These are phyloP conservation scores for Ogataea pilisensis DNA, from an alignment of 805 yeast species.

Conservation along the genomic window DNA sequence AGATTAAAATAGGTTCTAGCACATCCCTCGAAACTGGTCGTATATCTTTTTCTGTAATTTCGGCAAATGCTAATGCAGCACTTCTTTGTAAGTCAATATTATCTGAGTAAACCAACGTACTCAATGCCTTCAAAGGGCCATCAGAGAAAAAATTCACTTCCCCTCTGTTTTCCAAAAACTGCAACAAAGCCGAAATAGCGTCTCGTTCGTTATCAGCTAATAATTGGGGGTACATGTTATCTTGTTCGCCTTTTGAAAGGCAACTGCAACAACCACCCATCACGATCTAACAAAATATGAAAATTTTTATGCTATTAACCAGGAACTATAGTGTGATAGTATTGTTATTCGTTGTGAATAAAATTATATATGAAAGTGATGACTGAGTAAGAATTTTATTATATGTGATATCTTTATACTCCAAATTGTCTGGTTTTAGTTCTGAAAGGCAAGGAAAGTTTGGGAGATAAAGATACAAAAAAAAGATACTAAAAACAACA, in stretches of 20 bases:
- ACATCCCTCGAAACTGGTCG: conserved; percentile 88
- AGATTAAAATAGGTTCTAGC: conserved; percentile 84
- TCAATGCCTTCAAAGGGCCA: conserved; percentile 83
- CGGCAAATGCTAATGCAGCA: conserved; percentile 98
- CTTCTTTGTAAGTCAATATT: conserved; percentile 92
- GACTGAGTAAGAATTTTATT: too few relatives aligned
- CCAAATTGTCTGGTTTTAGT: too few relatives aligned
- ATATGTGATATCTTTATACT: too few relatives aligned
- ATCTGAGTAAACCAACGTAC: conserved; percentile 91
- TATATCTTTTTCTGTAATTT: conserved; percentile 94
- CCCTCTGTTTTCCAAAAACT: conserved; percentile 81
- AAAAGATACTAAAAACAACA: too few relatives aligned
- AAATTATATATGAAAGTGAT: too few relatives aligned
- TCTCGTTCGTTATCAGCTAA: conserved; percentile 95
- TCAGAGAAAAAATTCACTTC: conserved; percentile 87
- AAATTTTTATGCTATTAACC: too few relatives aligned
- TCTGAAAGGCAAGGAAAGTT: too few relatives aligned
- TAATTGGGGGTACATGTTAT: conserved; percentile 68
- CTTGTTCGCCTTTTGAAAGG: conserved; percentile 38
- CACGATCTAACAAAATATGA: too few relatives aligned
- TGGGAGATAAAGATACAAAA: too few relatives aligned
- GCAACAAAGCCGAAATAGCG: conserved; percentile 86
- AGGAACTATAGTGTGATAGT: too few relatives aligned
- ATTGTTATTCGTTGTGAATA: too few relatives aligned
- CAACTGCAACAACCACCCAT: conserved; percentile 58